A percentile compares a stretch with the other conserved stretches of the same genome.
Evolutionary conservation across 176 grass and related monocot genomes (phyloP).

Genomic region (Bolboschoenus planiculmis): DNA sequence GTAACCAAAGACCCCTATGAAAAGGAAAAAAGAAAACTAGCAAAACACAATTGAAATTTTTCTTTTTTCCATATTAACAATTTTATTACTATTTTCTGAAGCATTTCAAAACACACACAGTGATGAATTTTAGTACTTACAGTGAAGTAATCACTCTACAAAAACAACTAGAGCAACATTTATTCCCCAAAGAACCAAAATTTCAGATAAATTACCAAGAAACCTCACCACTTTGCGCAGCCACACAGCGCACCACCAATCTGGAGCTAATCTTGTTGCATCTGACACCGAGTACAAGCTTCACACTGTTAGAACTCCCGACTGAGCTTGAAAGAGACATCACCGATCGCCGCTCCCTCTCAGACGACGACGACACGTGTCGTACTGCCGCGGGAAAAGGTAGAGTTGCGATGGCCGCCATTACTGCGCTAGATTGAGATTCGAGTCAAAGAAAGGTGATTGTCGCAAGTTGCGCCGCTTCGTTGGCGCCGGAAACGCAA

Average conservation of each 20-base stretch:
- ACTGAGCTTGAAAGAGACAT: conserved; percentile 4
- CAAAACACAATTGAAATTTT: background rate
- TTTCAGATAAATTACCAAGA: background rate
- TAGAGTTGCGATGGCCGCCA: conserved; percentile 68
- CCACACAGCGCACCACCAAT: conserved; percentile 66
- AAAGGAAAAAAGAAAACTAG: background rate
- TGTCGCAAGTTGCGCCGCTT: background rate
- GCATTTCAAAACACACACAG: background rate
- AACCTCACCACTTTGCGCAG: conserved; percentile 56
- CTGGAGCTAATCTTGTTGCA: conserved; percentile 28
- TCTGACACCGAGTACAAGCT: conserved; percentile 6
- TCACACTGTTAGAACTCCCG: background rate
- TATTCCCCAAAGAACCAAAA: background rate
- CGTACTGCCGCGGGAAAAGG: conserved; percentile 48
- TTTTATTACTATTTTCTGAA: background rate
- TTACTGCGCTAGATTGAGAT: conserved; percentile 4
- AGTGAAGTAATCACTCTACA: background rate
- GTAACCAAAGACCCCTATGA: background rate
- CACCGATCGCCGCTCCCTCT: background rate
- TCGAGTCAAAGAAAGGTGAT: conserved; percentile 6
- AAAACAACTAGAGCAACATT: background rate
- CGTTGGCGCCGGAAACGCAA: conserved; percentile 10
- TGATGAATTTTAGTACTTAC: background rate
- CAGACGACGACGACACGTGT: background rate
- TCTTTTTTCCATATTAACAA: background rate